Percentiles rank a stretch among this genome's conserved stretches.
These are phyloP conservation scores for Suillus occidentalis DNA, from an alignment of 768 basidiomycete genomes.

Conservation along the genomic window DNA sequence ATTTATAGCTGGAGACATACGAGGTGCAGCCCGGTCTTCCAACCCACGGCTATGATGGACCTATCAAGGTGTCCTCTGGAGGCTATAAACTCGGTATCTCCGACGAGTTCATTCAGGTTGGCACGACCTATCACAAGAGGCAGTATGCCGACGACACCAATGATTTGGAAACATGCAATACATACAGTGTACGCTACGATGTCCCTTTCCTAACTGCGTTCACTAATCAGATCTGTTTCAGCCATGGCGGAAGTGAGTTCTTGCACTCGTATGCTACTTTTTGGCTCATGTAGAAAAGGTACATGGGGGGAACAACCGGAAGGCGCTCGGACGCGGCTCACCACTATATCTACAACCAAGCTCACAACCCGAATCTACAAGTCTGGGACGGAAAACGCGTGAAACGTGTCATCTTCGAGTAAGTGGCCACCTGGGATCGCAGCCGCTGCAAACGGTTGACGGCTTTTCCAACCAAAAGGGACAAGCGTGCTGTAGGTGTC, in stretches of 20 bases:
- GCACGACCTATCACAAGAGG: conserved; percentile 47
- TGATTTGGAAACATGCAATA: conserved; percentile 41
- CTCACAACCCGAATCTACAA: conserved; percentile 41
- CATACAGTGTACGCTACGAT: conserved; percentile 44
- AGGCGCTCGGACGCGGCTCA: conserved; percentile 57
- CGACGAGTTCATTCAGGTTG: conserved; percentile 48
- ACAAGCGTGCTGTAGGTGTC: conserved; percentile 43
- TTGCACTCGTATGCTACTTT: too few species aligned
- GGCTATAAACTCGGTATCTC: conserved; percentile 40
- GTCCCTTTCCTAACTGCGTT: neutral
- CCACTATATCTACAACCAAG: conserved; percentile 50
- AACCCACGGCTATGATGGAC: conserved; percentile 25
- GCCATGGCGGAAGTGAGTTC: conserved; percentile 54
- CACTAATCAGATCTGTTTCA: conserved; percentile 19
- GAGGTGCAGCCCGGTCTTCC: conserved; percentile 16
- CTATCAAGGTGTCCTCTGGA: conserved; percentile 25
- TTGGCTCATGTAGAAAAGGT: conserved; percentile 37
- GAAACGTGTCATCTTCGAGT: conserved; percentile 53
- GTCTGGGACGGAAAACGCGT: conserved; percentile 43
- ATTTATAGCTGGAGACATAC: conserved; percentile 23
- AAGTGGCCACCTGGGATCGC: conserved; percentile 13
- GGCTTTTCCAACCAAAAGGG: conserved; percentile 12
- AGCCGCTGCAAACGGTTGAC: neutral
- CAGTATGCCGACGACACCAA: conserved; percentile 45
- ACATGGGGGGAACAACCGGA: conserved; percentile 51